Evolutionary conservation across 306 rosid genomes (phyloP).

Genomic region (Mimosa bimucronata): DNA sequence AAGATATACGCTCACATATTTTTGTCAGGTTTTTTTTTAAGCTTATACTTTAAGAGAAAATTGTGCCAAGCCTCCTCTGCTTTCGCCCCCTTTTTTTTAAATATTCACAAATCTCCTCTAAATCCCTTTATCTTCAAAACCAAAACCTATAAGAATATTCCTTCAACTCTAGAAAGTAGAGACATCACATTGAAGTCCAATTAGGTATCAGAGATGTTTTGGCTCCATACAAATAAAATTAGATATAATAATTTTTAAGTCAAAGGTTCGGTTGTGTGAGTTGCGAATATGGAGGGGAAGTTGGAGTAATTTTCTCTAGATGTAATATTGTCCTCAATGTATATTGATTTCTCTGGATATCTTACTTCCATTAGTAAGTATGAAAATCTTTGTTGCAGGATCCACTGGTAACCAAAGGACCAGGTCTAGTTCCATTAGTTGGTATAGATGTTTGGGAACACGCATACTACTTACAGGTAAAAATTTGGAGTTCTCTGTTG

Average conservation of each 20-base stretch:
- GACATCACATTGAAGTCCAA: background rate
- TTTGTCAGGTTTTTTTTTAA: background rate
- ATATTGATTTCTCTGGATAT: conserved; percentile 15
- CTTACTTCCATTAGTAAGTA: conserved; percentile 17
- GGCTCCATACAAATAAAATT: background rate
- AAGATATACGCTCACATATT: background rate
- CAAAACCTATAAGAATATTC: background rate
- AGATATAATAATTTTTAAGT: background rate
- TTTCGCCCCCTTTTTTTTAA: background rate
- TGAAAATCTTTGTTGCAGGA: conserved; percentile 68
- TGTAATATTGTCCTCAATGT: conserved; percentile 6
- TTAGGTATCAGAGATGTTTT: background rate
- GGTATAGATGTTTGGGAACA: conserved; percentile 99
- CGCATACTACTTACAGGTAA: conserved; percentile 96
- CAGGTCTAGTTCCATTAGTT: conserved; percentile 83
- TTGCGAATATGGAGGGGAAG: background rate
- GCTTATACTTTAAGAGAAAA: background rate
- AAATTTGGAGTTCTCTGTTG: conserved; percentile 28
- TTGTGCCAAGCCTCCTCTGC: background rate
- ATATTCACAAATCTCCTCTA: background rate
- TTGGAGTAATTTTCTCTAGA: background rate
- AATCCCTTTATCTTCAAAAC: background rate
- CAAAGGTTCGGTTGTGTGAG: background rate
- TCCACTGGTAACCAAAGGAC: conserved; percentile 87
- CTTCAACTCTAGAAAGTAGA: background rate